These are phyloP conservation scores for Dinochytrium kinnereticum DNA, from an alignment of 371 early-diverging fungal species.

Conservation along the genomic window DNA sequence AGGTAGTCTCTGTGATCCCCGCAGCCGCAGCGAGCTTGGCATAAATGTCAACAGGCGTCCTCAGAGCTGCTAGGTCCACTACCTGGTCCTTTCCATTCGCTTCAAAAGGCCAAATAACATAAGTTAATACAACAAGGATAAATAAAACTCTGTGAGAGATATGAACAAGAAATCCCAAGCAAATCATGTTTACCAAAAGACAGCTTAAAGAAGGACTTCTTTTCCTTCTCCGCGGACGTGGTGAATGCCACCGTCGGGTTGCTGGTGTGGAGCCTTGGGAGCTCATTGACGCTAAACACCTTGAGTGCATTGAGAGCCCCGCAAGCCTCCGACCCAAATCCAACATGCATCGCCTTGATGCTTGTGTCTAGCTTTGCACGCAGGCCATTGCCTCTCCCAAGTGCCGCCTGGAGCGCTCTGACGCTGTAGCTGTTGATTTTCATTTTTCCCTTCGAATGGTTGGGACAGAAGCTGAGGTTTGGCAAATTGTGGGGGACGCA, in stretches of 20 bases:
- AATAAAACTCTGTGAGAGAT: neutral
- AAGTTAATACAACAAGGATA: neutral
- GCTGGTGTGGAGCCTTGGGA: neutral
- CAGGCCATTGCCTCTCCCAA: neutral
- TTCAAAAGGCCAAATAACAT: neutral
- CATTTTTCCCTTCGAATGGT: neutral
- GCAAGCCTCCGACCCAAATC: neutral
- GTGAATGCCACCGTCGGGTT: neutral
- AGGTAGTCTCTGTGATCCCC: neutral
- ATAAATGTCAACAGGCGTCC: neutral
- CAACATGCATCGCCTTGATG: neutral
- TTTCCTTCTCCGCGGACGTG: neutral
- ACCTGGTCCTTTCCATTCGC: constrained; percentile 2
- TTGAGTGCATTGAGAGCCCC: neutral
- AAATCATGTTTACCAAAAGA: neutral
- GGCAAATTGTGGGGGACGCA: no score
- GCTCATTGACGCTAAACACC: constrained; percentile 11
- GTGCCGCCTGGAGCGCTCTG: constrained; percentile 7
- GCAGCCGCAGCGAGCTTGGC: neutral
- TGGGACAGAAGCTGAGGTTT: neutral
- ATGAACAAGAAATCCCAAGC: neutral
- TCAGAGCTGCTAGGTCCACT: neutral
- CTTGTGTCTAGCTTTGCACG: no score
- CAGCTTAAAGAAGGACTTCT: neutral
- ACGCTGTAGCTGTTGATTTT: neutral